Evolutionary conservation across 768 basidiomycete genomes (phyloP).

Genomic region (Pholiota microspora): DNA sequence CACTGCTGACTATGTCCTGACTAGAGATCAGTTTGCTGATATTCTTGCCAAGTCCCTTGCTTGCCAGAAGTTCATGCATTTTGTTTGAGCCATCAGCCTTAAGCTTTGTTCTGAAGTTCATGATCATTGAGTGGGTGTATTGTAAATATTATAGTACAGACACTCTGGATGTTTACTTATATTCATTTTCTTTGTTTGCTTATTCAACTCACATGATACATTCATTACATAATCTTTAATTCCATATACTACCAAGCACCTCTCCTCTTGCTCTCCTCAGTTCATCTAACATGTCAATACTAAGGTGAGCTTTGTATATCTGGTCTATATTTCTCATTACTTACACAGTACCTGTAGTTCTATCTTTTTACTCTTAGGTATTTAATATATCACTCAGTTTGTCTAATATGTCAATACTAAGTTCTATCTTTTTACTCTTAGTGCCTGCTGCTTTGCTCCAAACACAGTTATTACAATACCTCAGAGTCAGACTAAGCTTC

Average conservation of each 20-base stretch:
- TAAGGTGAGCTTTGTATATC: background rate
- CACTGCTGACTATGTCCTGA: background rate
- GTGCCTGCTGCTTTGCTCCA: background rate
- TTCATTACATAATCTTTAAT: background rate
- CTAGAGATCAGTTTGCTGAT: background rate
- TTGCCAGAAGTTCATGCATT: background rate
- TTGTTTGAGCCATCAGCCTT: background rate
- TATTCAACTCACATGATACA: background rate
- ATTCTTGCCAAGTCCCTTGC: background rate
- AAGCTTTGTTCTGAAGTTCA: background rate
- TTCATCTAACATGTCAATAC: background rate
- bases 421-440: background rate
- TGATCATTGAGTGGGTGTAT: constrained; percentile 14
- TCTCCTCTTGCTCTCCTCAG: background rate
- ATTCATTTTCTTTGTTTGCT: background rate
- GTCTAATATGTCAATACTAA: background rate
- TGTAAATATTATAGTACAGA: background rate
- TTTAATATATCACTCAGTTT: background rate
- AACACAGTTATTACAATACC: background rate
- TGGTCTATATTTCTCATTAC: background rate
- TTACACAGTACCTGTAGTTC: background rate
- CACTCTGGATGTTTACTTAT: background rate
- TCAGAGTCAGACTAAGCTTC: no score
- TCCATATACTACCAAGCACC: background rate
- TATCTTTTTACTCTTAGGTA: background rate